phyloP scores from a whole-genome alignment of 2,329 filamentous ascomycete genomes.

The Xylariaceae sp. region DNA sequence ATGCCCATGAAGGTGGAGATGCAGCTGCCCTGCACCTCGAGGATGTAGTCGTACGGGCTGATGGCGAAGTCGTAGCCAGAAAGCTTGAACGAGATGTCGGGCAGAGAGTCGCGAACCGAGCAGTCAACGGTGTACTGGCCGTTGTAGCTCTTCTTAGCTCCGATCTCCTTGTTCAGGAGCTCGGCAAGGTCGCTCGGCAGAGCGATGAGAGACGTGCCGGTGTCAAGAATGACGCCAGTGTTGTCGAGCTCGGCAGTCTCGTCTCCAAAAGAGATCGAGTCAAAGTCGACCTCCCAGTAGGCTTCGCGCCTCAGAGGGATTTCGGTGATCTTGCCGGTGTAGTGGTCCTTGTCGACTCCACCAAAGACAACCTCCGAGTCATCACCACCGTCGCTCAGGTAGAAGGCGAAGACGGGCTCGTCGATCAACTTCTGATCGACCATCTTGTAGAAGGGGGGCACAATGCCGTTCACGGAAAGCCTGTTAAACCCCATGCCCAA shows the following conservation, averaged over 20 bases:
- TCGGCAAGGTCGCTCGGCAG: slow-evolving; percentile 87
- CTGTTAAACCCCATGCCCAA: slow-evolving; percentile 89
- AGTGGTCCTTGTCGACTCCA: slow-evolving; percentile 75
- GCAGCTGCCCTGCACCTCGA: slow-evolving; percentile 90
- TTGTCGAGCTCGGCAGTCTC: slow-evolving; percentile 82
- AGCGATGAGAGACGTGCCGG: slow-evolving; percentile 94
- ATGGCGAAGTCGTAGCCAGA: slow-evolving; percentile 92
- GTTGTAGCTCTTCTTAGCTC: slow-evolving; percentile 95
- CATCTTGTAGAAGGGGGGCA: slow-evolving; percentile 96
- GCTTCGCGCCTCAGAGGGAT: slow-evolving; percentile 96
- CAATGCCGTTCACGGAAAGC: slow-evolving; percentile 93
- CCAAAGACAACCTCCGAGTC: slow-evolving; percentile 87
- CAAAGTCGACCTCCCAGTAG: slow-evolving; percentile 98
- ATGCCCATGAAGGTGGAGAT: slow-evolving; percentile 98
- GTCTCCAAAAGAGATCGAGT: slow-evolving; percentile 83
- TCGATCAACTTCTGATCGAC: slow-evolving; percentile 83
- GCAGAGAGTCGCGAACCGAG: slow-evolving; percentile 70
- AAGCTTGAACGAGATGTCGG: slow-evolving; percentile 86
- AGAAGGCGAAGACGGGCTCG: slow-evolving; percentile 92
- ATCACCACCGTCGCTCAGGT: slow-evolving; percentile 65
- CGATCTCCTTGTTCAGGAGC: slow-evolving; percentile 95
- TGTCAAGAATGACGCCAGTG: slow-evolving; percentile 96
- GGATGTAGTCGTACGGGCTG: slow-evolving; percentile 81
- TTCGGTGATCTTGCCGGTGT: slow-evolving; percentile 78
- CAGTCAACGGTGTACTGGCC: slow-evolving; percentile 96